phyloP scores from a whole-genome alignment of 139 green algal genomes.

The Edaphochlamys debaryana region DNA sequence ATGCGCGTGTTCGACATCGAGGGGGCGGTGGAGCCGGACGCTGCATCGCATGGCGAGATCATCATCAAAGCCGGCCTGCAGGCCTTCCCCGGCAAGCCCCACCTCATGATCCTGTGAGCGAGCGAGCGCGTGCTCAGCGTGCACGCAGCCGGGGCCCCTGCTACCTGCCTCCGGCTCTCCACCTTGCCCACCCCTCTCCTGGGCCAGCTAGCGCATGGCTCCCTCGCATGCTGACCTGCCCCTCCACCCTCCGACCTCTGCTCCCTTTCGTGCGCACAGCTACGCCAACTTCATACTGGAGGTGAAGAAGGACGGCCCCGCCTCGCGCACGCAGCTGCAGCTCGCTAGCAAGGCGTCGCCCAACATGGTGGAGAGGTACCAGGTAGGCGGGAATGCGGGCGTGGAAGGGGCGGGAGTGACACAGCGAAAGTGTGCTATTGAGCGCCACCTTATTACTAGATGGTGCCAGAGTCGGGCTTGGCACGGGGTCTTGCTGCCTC shows the following conservation, averaged over 20 bases:
- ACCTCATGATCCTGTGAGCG: constrained; percentile 31
- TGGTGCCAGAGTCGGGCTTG: no score
- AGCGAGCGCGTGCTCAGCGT: neutral
- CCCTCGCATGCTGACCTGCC: no score
- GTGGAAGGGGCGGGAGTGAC: no score
- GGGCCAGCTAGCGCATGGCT: no score
- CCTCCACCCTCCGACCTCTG: neutral
- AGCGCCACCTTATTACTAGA: no score
- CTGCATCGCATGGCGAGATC: constrained; percentile 24
- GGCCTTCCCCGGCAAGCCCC: constrained; percentile 27
- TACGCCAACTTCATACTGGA: neutral
- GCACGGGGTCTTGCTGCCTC: no score
- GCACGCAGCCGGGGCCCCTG: neutral
- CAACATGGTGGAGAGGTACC: constrained; percentile 45
- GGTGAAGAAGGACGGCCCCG: constrained; percentile 47
- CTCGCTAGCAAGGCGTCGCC: constrained; percentile 47
- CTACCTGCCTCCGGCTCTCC: no score
- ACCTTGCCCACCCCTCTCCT: no score
- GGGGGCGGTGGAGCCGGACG: constrained; percentile 19
- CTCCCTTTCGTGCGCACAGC: no score
- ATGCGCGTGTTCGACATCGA: constrained; percentile 46
- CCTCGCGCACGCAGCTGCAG: constrained; percentile 59
- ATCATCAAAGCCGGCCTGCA: constrained; percentile 48
- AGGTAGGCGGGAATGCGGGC: neutral
- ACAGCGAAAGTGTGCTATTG: no score